Base-by-base conservation (phyloP, 2,329 filamentous ascomycete genomes). In the Xylaria digitata region DNA sequence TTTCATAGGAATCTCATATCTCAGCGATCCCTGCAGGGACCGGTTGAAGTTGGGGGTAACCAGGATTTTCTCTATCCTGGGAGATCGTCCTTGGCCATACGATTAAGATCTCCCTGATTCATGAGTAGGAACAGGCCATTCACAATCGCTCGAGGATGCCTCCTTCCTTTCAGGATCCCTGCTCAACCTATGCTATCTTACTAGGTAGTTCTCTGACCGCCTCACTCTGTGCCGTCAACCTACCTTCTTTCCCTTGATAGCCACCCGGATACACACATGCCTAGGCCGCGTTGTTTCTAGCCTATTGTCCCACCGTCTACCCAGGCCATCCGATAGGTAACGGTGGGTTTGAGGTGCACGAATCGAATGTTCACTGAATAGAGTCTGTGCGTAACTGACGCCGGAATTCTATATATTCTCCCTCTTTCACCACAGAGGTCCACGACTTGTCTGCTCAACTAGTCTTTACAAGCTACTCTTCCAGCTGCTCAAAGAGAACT, bases 231-330 rank as follows among this genome's bases (percentile, higher is more conserved):
- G 42, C 49, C 49, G 42, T 26, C 43, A 52, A 43, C 34, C 32
- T 63, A 48, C 19, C 23, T 66, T 37, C 21, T 64, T 34, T 11
- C 48, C 52, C 26, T 46, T 61, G 37, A 59, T 52, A 40, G 34
- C 32, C 26, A 45, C 42, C 30, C 65, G 59, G 55, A 49, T 68
- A 63, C 55, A n/a, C 52, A 49, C 64, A 67, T 53, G 13, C 8
- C 45, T 53, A 26, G 61, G 63, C 42, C 7, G 30, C 43, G 9
- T 59, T 48, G 53, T 15, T 57, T 61, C 52, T 26, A 37, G 37
- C 37, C 45, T 49, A 34, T 43, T 45, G 42, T 55, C 45, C 46
- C 48, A 68, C 46, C n/a, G 52, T 42, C 32, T 19, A 11, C 34
- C 54, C 21, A 48, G 21, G 37, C 37, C 32, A 64, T 45, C n/a